Conservation (phyloP, 495 filamentous ascomycete genomes). For the Penicillium macrosclerotiorum region DNA sequence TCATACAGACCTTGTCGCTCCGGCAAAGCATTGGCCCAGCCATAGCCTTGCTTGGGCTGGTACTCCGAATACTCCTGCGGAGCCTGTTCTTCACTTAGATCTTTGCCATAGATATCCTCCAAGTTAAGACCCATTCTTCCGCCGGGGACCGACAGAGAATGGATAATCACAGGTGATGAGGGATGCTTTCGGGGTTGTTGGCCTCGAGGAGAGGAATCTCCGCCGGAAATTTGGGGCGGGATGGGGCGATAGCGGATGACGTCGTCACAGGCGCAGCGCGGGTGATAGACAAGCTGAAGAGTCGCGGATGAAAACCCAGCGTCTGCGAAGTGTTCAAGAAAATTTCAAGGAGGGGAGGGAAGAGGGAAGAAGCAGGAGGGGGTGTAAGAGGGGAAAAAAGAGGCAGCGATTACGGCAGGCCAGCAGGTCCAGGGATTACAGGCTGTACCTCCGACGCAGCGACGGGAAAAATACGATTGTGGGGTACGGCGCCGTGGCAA, state of each 20-base stretch:
- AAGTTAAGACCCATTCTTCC: constrained; percentile 68
- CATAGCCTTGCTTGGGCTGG: constrained; percentile 79
- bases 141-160: constrained; percentile 48
- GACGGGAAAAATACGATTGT: constrained; percentile 29
- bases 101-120: constrained; percentile 63
- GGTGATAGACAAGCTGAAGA: constrained; percentile 11
- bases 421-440: constrained; percentile 33
- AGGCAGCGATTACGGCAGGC: constrained; percentile 25
- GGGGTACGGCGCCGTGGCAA: constrained; percentile 33
- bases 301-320: constrained; percentile 20
- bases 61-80: constrained; percentile 73
- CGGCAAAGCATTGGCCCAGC: constrained; percentile 93
- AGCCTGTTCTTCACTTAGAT: constrained; percentile 59
- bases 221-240: constrained; percentile 17
- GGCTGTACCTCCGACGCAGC: constrained; percentile 17
- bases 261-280: constrained; percentile 37
- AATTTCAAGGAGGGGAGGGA: constrained; percentile 17
- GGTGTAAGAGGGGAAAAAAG: constrained; percentile 25
- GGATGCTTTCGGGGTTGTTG: constrained; percentile 10
- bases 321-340: constrained; percentile 21
- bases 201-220: constrained; percentile 16
- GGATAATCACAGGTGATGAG: constrained; percentile 22
- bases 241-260: constrained; percentile 19
- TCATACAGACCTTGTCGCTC: constrained; percentile 99
- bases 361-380: constrained; percentile 22